These are phyloP conservation scores for Emydomyces testavorans DNA, from an alignment of 2,329 filamentous ascomycete genomes.

Conservation along the genomic window DNA sequence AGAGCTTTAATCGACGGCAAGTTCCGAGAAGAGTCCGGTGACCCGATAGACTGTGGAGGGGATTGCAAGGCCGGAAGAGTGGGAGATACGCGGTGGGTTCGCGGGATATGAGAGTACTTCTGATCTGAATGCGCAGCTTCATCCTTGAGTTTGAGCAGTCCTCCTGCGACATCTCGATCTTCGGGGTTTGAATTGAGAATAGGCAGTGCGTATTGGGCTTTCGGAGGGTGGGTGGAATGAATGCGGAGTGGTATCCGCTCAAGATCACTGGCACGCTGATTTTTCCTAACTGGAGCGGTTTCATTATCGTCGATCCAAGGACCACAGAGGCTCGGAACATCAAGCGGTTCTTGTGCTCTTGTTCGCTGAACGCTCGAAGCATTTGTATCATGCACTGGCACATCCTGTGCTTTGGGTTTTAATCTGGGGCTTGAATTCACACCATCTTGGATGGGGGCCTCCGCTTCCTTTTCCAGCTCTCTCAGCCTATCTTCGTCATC, in stretches of 20 bases:
- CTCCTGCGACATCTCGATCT: neutral
- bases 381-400: neutral
- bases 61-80: conserved; percentile 9
- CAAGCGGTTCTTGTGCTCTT: neutral
- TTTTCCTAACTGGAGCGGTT: neutral
- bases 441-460: neutral
- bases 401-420: neutral
- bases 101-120: neutral
- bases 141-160: neutral
- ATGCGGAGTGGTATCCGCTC: conserved; percentile 3
- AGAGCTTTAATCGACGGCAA: conserved; percentile 5
- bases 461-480: neutral
- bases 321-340: conserved; percentile 3
- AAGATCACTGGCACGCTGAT: neutral
- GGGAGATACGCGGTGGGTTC: conserved; percentile 2
- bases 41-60: conserved; percentile 6
- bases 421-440: neutral
- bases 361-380: neutral
- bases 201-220: neutral
- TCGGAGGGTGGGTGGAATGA: conserved; percentile 1
- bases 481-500: neutral
- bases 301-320: neutral
- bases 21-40: conserved; percentile 4
- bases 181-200: conserved; percentile 1
- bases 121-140: neutral